These are phyloP conservation scores for Rhodotorula diobovata DNA, from an alignment of 768 basidiomycete species.

Conservation along the genomic window DNA sequence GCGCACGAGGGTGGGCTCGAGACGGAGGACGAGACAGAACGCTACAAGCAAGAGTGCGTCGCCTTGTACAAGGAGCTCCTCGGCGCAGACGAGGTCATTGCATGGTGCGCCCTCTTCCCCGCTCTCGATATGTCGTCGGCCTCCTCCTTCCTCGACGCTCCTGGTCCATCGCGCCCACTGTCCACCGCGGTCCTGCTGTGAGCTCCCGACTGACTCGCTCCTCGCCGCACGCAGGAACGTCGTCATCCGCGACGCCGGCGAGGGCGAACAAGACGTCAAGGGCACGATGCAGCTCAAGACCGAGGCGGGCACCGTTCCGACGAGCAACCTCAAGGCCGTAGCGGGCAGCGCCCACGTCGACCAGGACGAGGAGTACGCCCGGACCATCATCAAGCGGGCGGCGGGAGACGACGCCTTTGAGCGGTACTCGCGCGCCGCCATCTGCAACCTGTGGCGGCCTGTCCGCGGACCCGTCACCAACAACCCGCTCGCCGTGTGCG, in stretches of 20 bases:
- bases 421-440: slow-evolving; percentile 12
- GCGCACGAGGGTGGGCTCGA: background rate
- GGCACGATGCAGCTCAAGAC: slow-evolving; percentile 8
- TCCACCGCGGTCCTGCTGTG: too few species aligned
- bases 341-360: slow-evolving; percentile 23
- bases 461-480: slow-evolving; percentile 28
- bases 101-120: background rate
- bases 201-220: too few species aligned
- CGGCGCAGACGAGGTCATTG: slow-evolving; percentile 20
- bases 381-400: slow-evolving; percentile 13
- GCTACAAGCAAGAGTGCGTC: slow-evolving; percentile 5
- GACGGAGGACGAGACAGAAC: slow-evolving; percentile 5
- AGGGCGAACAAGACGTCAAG: background rate
- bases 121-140: too few species aligned
- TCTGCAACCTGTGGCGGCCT: slow-evolving; percentile 31
- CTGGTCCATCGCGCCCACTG: too few species aligned
- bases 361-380: slow-evolving; percentile 26
- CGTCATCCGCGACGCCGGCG: slow-evolving; percentile 6
- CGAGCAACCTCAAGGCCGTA: slow-evolving; percentile 5
- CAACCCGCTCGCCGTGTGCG: slow-evolving; percentile 20
- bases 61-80: slow-evolving; percentile 7
- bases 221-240: background rate
- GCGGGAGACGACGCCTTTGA: slow-evolving; percentile 27
- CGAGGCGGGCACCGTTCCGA: background rate
- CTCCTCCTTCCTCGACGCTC: too few species aligned